These are phyloP conservation scores for Yamadazyma sp. DNA, from an alignment of 1,139 yeast species.

Conservation along the genomic window DNA sequence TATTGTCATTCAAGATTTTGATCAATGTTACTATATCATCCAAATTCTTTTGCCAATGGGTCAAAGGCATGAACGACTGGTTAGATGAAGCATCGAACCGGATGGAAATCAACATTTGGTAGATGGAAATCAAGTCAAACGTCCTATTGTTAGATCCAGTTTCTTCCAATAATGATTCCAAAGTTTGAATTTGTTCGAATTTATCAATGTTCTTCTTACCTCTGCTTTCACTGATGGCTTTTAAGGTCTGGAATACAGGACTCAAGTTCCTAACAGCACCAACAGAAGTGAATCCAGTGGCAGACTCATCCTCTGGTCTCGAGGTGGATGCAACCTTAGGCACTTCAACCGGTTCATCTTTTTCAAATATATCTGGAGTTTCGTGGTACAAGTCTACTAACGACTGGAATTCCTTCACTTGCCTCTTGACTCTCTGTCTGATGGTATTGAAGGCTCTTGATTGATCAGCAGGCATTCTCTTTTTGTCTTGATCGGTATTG, in stretches of 20 bases:
- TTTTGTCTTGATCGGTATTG: constrained; percentile 60
- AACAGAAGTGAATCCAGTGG: constrained; percentile 17
- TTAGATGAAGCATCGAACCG: constrained; percentile 79
- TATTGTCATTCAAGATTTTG: constrained; percentile 63
- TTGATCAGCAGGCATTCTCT: constrained; percentile 78
- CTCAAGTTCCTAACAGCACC: constrained; percentile 29
- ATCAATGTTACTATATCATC: constrained; percentile 63
- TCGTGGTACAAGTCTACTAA: constrained; percentile 61
- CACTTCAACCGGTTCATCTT: constrained; percentile 45
- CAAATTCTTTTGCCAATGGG: constrained; percentile 77
- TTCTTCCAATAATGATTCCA: constrained; percentile 62
- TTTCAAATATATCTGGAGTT: constrained; percentile 73
- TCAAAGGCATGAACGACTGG: constrained; percentile 72
- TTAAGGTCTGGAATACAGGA: constrained; percentile 70
- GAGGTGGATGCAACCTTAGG: constrained; percentile 9
- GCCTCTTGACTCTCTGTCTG: constrained; percentile 86
- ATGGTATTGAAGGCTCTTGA: constrained; percentile 86
- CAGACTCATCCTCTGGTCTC: constrained; percentile 20
- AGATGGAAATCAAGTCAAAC: constrained; percentile 77
- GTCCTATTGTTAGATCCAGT: constrained; percentile 30
- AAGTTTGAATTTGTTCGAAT: constrained; percentile 67
- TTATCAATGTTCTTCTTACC: constrained; percentile 95
- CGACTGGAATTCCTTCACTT: constrained; percentile 62
- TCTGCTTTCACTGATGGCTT: constrained; percentile 79
- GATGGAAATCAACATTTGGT: constrained; percentile 81